Evolutionary conservation across 441 rosid genomes (phyloP), one percentile per base, ranked within the genome.

Genomic region (Eruca vesicaria): DNA sequence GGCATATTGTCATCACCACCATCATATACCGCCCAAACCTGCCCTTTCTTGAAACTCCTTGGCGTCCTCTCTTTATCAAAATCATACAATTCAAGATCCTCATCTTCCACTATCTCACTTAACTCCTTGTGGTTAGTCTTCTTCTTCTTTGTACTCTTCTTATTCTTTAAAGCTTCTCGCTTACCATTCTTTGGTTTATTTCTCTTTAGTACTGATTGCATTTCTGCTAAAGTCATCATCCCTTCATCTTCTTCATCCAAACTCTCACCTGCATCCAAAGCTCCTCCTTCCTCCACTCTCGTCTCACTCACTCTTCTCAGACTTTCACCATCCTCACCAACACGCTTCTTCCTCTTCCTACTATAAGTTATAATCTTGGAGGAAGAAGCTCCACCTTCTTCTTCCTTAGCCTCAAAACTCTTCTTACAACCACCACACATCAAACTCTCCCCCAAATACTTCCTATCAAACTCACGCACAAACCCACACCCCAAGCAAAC

Each of bases 1-100:
- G 97, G 98, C 85, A 89, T 80, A 64, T 86, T 82, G 55, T 88
- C 89, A 38, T 79, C 85, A 72, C 84, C 85, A 6, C 87, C 88
- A 32, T 86, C 82, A n/a, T 92, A 89, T 41, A 85, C 57, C 23
- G 93, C 96, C 98, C 97, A 91, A 36, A 95, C 85, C 78, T 93
- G 98, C 74, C 98, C 96, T 82, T 86, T 90, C 85, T 86, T 90
- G 63, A 93, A 89, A 65, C 82, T 86, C 80, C 82, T 88, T 70
- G 84, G 97, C 26, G 59, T 68, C 80, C 91, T 85, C 73, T 87
- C 93, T 62, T 77, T 87, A 57, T 80, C 85, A 45, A 95, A 95
- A 79, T 92, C 84, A 67, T 84, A 84, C 68, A 90, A 83, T 61
- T 86, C 84, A 0, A 83, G 85, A 81, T 86, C 89, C 61, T 79